phyloP scores from a whole-genome alignment of 78 protist species.

The Dictyostelium brefeldianum region DNA sequence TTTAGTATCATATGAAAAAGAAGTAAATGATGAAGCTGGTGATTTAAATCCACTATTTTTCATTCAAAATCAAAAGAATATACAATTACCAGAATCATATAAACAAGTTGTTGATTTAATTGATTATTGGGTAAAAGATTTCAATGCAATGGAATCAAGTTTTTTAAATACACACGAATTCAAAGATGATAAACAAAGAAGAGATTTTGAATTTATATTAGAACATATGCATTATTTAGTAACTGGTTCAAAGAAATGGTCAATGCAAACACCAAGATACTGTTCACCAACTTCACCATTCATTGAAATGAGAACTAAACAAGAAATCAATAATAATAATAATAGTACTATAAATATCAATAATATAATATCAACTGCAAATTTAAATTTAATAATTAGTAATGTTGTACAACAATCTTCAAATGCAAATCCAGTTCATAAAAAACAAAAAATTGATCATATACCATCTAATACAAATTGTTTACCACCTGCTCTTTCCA shows the following conservation, averaged over 20 bases:
- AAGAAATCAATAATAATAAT: neutral
- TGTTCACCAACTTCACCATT: constrained; percentile 72
- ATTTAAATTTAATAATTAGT: neutral
- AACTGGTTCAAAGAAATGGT: constrained; percentile 67
- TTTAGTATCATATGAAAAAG: constrained; percentile 64
- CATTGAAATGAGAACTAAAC: constrained; percentile 59
- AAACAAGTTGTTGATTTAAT: constrained; percentile 54
- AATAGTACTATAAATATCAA: no score
- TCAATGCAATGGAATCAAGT: constrained; percentile 2
- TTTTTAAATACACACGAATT: neutral
- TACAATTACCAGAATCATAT: constrained; percentile 17
- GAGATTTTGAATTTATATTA: constrained; percentile 22
- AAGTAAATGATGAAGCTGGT: constrained; percentile 63
- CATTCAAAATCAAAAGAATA: constrained; percentile 35
- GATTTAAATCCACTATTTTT: constrained; percentile 57
- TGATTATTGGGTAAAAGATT: constrained; percentile 39
- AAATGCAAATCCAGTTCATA: neutral
- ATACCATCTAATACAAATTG: neutral
- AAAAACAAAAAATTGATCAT: constrained; percentile 25
- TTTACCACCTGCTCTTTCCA: neutral
- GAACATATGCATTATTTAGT: constrained; percentile 57
- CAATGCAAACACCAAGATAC: constrained; percentile 78
- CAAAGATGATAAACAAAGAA: neutral
- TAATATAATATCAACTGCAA: neutral
- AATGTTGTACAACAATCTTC: no score